phyloP scores from a whole-genome alignment of 2,329 filamentous ascomycete species.

The Dactylellina cionopaga region DNA sequence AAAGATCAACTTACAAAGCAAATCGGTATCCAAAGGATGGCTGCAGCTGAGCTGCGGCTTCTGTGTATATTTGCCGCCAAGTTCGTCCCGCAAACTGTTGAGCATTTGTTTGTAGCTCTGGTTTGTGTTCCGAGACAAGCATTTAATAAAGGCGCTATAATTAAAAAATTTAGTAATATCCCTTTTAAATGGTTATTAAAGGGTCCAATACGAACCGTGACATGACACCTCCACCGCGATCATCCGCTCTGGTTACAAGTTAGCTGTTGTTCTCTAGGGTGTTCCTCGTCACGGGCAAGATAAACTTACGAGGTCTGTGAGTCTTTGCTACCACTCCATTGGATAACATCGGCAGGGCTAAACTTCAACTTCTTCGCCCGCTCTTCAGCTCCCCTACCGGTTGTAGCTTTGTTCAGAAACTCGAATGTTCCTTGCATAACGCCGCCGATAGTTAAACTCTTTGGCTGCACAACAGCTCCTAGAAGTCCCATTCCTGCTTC shows the following conservation, averaged over 20 bases:
- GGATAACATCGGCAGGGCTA: slow-evolving; percentile 51
- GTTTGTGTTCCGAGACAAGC: slow-evolving; percentile 30
- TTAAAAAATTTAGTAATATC: slow-evolving; percentile 4
- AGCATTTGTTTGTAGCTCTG: slow-evolving; percentile 53
- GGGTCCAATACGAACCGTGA: slow-evolving; percentile 33
- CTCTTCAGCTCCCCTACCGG: slow-evolving; percentile 45
- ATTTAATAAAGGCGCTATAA: slow-evolving; percentile 46
- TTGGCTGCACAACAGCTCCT: slow-evolving; percentile 59
- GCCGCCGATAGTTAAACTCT: slow-evolving; percentile 39
- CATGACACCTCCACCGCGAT: slow-evolving; percentile 49
- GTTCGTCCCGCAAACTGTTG: slow-evolving; percentile 50
- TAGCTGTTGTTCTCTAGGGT: not conserved
- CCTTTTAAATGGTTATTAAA: not conserved
- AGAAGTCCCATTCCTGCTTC: slow-evolving; percentile 74
- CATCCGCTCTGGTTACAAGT: slow-evolving; percentile 37
- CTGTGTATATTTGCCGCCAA: slow-evolving; percentile 49
- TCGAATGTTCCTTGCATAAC: slow-evolving; percentile 49
- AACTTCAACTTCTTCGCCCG: slow-evolving; percentile 50
- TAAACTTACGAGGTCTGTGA: slow-evolving; percentile 50
- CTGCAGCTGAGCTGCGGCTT: slow-evolving; percentile 52
- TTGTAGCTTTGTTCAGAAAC: slow-evolving; percentile 48
- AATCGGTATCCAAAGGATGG: slow-evolving; percentile 51
- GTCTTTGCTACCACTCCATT: slow-evolving; percentile 52
- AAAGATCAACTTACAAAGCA: slow-evolving; percentile 42
- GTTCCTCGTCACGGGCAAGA: not conserved